Percentiles rank a stretch among this genome's conserved stretches.
These are phyloP conservation scores for Akanthomyces dipterigenus DNA, from an alignment of 2,329 filamentous ascomycete genomes.

Conservation along the genomic window DNA sequence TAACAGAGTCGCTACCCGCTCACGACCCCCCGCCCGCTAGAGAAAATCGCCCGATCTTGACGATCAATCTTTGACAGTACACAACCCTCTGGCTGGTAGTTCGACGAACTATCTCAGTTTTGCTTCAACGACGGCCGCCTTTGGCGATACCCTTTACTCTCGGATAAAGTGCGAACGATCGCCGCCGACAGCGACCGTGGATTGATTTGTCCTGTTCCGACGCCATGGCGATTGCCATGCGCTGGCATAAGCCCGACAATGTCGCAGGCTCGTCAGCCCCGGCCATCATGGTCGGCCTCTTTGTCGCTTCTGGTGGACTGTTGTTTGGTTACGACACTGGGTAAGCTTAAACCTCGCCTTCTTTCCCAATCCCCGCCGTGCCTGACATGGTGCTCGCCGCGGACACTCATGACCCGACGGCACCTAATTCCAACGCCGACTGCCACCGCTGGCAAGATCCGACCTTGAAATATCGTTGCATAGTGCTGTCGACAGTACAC, in stretches of 20 bases:
- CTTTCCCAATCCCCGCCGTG: not conserved
- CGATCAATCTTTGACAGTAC: conserved; percentile 4
- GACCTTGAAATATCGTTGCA: not conserved
- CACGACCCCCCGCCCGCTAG: not conserved
- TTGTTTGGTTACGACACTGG: conserved; percentile 66
- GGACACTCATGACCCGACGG: not conserved
- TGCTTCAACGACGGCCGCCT: conserved; percentile 7
- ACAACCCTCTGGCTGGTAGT: not conserved
- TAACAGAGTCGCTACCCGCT: not conserved
- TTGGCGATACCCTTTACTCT: not conserved
- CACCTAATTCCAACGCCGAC: not conserved
- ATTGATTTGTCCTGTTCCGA: conserved; percentile 43
- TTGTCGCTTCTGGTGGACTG: conserved; percentile 62
- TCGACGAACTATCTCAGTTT: not conserved
- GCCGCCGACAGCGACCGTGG: conserved; percentile 25
- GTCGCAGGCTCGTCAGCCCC: conserved; percentile 66
- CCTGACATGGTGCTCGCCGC: not conserved
- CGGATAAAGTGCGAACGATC: conserved; percentile 5
- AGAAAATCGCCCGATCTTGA: conserved; percentile 7
- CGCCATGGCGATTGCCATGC: conserved; percentile 61
- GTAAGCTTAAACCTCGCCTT: conserved; percentile 36
- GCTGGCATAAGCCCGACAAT: conserved; percentile 69
- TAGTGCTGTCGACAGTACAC: not conserved
- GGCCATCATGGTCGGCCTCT: conserved; percentile 65
- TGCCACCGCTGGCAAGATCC: not conserved